Evolutionary conservation across 306 rosid species (phyloP).

Genomic region (Begonia loranthoides): DNA sequence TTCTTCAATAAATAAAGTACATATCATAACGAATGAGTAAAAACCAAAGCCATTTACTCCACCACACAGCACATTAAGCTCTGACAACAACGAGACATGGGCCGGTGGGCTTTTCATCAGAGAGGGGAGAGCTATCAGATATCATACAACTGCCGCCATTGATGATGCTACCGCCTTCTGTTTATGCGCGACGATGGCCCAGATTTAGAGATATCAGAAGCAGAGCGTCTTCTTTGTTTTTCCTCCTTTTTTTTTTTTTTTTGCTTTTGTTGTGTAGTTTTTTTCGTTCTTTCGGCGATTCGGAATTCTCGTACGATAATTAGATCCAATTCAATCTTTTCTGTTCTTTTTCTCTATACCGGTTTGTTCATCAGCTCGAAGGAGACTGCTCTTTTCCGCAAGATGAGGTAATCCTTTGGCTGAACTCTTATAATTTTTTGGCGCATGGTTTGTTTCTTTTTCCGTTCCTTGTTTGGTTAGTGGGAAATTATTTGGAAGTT

Average conservation of each 20-base stretch:
- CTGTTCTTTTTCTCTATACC: constrained; percentile 1
- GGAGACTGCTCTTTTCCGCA: constrained; percentile 16
- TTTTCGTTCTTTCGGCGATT: too few relatives aligned
- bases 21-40: too few relatives aligned
- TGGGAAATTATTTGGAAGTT: neutral
- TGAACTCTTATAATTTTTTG: neutral
- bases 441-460: neutral
- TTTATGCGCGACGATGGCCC: constrained; percentile 37
- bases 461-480: constrained; percentile 9
- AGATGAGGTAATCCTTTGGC: constrained; percentile 22
- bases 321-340: constrained; percentile 28
- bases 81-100: too few relatives aligned
- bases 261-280: too few relatives aligned
- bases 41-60: too few relatives aligned
- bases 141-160: neutral
- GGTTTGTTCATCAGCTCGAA: constrained; percentile 6
- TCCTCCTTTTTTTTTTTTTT: neutral
- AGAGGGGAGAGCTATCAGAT: too few relatives aligned
- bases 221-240: constrained; percentile 34
- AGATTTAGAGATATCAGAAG: constrained; percentile 40
- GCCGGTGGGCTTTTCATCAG: too few relatives aligned
- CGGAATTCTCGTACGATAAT: neutral
- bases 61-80: too few relatives aligned
- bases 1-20: too few relatives aligned
- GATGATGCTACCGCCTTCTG: neutral